Conservation (phyloP, 2,329 filamentous ascomycete species). For the Byssochlamys sp. region DNA sequence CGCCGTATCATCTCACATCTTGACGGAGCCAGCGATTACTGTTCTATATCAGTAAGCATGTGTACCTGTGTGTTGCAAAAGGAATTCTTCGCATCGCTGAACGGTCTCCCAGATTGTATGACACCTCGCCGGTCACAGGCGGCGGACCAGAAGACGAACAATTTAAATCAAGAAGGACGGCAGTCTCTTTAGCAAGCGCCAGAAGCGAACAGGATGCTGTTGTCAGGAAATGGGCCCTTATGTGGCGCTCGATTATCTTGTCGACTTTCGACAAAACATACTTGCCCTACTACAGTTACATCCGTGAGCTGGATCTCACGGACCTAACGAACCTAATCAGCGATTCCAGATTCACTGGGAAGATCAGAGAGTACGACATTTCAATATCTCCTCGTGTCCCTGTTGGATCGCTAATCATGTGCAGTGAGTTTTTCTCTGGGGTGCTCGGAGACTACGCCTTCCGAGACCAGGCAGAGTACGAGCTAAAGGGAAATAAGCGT, state of each 20-base stretch:
- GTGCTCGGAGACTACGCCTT: slow-evolving; percentile 25
- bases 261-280: slow-evolving; percentile 54
- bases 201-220: slow-evolving; percentile 37
- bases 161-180: slow-evolving; percentile 24
- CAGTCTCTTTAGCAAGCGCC: slow-evolving; percentile 12
- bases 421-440: slow-evolving; percentile 44
- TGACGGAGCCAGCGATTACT: slow-evolving; percentile 14
- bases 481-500: slow-evolving; percentile 12
- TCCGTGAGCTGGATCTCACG: slow-evolving; percentile 54
- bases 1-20: slow-evolving; percentile 14
- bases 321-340: slow-evolving; percentile 52
- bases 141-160: slow-evolving; percentile 37
- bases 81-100: not conserved
- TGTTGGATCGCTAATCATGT: slow-evolving; percentile 3
- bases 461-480: slow-evolving; percentile 6
- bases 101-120: slow-evolving; percentile 34
- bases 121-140: slow-evolving; percentile 36
- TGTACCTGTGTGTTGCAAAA: not conserved
- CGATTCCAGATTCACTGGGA: slow-evolving; percentile 50
- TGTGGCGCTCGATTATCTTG: slow-evolving; percentile 60
- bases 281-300: slow-evolving; percentile 61
- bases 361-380: slow-evolving; percentile 46
- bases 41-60: slow-evolving; percentile 17
- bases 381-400: slow-evolving; percentile 16
- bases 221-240: slow-evolving; percentile 50